Evolutionary conservation across 1,139 yeast genomes (phyloP), one percentile per base, ranked within the genome.

Genomic region (Yarrowia galli): DNA sequence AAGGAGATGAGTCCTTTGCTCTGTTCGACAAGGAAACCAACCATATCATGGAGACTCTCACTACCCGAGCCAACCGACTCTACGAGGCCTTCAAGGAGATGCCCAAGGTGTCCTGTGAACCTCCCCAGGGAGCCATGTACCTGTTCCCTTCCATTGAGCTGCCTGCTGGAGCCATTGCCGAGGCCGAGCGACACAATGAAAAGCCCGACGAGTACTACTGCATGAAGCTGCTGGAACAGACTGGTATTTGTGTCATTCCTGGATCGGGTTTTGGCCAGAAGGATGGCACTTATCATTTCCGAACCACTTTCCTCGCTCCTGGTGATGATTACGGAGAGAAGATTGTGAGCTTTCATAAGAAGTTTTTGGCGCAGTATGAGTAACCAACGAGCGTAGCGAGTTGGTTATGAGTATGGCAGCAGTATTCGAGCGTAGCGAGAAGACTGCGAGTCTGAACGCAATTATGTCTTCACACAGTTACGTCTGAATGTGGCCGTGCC

Each of bases 221-320:
- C 78, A 83, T 89, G 76, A 88, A 89, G 73, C 81, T 95, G 70
- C 83, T 95, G 72, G 95, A 93, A 73, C 78, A 79, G 68, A 92
- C 99, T n/a, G 99, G 99, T 73, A 92, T 95, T 71, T 96, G 99
- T 79, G 92, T 96, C 68, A 96, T 95, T 70, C 98, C 99, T 40
- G 99, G 99, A 51, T 87, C 92, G 56, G 99, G 99, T 1, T 96
- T 95, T 75, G 98, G 98, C 49, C 99, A 96, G 80, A 89, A 83
- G 63, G 87, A 87, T 66, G 96, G 91, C 28, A 92, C 98, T 12
- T 90, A 84, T 81, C 99, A 95, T 77, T 84, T 95, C 75, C 87
- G 99, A 82, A 95, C 99, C 3, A 95, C 99, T 1, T 95, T 95
- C 82, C 84, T 95, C 75, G 96, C 98, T 20, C 98, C 98, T 18